Evolutionary conservation across 2,329 filamentous ascomycete species (phyloP), one percentile per base, ranked within the genome.

Genomic region (Penicillium palitans): DNA sequence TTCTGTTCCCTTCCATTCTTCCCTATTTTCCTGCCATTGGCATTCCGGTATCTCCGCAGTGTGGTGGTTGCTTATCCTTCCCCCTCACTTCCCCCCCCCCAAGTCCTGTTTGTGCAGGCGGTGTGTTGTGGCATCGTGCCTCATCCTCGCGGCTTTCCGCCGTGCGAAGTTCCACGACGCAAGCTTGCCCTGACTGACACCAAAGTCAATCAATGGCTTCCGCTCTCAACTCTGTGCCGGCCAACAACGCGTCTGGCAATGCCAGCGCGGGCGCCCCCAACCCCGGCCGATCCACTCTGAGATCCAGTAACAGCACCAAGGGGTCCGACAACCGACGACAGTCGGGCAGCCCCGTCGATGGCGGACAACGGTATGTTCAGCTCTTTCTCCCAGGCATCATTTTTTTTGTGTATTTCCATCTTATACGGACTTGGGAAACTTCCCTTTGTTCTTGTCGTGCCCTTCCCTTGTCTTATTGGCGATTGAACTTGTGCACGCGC

Each of bases 321-420:
- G 76, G 74, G 59, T 74, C 80, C 60, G 82, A 84, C 71, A 75
- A 77, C 70, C 81, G 83, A 72, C 83, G 83, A 73, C 83, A 83
- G 69, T 76, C 81, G 64, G 80, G 76, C 58, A 84, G 81, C 70
- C 83, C 83, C 61, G 76, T 80, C 46, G 82, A 85, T 69, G 79
- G 74, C 62, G 77, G 73, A 66, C 79, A 82, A 71, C 82, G 81
- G 83, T 85, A 79, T 74, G 81, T 75, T 62, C 52, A 59, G 48
- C 57, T 41, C 44, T 52, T 53, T 42, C 57, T 56, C 27, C 19
- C 40, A 47, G 40, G 24, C 24, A 15, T 9, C 13, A 37, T 55
- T 8, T 19, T 15, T 5, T 5, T 29, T n/a, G 24, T 53, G 47
- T 42, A 42, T 48, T 53, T 25, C 31, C n/a, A 41, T 49, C 13